phyloP scores from a whole-genome alignment of 257 asterid species.

The Eustoma russellianum region DNA sequence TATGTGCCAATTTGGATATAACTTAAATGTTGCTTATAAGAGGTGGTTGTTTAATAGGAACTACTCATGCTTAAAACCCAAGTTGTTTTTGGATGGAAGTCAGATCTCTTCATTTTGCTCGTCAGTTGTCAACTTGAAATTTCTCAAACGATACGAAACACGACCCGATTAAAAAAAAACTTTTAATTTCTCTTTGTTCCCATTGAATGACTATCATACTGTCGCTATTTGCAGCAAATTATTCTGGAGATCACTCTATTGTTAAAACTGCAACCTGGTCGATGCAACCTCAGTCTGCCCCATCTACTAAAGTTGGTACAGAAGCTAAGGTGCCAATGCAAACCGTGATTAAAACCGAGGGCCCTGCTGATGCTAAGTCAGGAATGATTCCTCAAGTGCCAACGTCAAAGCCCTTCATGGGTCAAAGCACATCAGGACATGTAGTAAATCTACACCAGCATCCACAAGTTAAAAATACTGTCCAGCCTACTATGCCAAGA shows the following conservation, averaged over 20 bases:
- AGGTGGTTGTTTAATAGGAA: background rate
- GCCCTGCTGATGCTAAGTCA: slow-evolving; percentile 40
- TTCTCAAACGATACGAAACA: no score
- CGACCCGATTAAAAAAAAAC: no score
- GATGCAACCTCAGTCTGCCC: slow-evolving; percentile 48
- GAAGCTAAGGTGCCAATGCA: slow-evolving; percentile 42
- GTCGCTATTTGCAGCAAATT: slow-evolving; percentile 37
- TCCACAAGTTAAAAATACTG: slow-evolving; percentile 36
- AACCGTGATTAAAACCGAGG: slow-evolving; percentile 46
- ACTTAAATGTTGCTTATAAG: background rate
- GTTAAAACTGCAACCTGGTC: slow-evolving; percentile 67
- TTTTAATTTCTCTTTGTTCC: no score
- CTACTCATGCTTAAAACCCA: background rate
- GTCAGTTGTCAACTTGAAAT: background rate
- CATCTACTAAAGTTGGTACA: slow-evolving; percentile 37
- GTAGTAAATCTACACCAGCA: slow-evolving; percentile 21
- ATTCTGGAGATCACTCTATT: slow-evolving; percentile 36
- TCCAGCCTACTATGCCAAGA: slow-evolving; percentile 32
- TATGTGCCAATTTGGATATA: no score
- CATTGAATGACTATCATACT: slow-evolving; percentile 7
- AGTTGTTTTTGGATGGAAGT: background rate
- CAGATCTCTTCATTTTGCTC: background rate
- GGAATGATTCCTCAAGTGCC: slow-evolving; percentile 38
- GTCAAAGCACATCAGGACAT: slow-evolving; percentile 43
- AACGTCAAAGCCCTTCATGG: slow-evolving; percentile 31